Evolutionary conservation across 2,329 filamentous ascomycete genomes (phyloP), one percentile per base, ranked within the genome.

Genomic region (Pseudocercospora cruenta): DNA sequence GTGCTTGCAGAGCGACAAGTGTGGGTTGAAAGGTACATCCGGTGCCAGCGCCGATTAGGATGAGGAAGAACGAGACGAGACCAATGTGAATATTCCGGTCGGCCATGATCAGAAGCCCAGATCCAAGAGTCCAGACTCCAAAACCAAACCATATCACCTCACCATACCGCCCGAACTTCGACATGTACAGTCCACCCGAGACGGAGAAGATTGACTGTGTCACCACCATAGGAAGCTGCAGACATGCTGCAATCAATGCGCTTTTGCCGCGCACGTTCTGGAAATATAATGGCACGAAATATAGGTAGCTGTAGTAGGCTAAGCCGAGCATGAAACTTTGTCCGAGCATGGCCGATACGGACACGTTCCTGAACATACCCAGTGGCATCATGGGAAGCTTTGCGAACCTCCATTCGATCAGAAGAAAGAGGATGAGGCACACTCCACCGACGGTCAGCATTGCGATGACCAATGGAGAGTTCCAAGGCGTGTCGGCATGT

Each of bases 241-340:
- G 76, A 7, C 80, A 79, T 1, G 87, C 87, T 3, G 87, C 86
- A 12, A 78, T 76, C 14, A 84, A 72, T 0, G 82, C 78, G 2
- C 78, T 78, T 72, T 78, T 79, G 28, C 79, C 77, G 24, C 82
- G 80, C 2, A 83, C 85, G 64, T 88, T 88, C 69, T 90, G 86
- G 53, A 87, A 85, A 74, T 87, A 90, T 0, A 66, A 51, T 1
- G 87, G 87, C 4, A 90, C 74, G 70, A 86, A 90, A 75, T 88
- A 90, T 1, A 89, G 76, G 64, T 84, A 83, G 2, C 83, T 80
- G 69, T 88, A 88, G 70, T 88, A 89, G 1, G 85, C 83, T 14
- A 85, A 79, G 4, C 88, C 87, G 22, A 89, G 82, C 22, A 91
- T 76, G 68, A 90, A 85, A 72, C 83, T 86, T 71, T 90, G 86